Evolutionary conservation across 306 rosid genomes (phyloP).

Genomic region (Gillenia trifoliata): DNA sequence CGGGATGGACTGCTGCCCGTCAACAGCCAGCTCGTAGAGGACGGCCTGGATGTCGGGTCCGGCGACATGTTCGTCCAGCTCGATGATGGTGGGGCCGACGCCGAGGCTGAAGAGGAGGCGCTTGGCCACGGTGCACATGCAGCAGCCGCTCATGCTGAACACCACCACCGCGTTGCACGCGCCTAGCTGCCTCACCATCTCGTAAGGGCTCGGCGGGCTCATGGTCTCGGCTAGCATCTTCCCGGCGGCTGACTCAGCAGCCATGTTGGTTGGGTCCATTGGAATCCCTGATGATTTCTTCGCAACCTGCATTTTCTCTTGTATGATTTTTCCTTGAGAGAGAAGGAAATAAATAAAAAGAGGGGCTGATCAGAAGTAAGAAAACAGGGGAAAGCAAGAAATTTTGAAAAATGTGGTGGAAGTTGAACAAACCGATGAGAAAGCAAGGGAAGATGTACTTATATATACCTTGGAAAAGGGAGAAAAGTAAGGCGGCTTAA

Average conservation of each 20-base stretch:
- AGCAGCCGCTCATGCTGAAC: slow-evolving; percentile 66
- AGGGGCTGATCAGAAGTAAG: not conserved
- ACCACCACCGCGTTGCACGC: slow-evolving; percentile 68
- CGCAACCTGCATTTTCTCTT: slow-evolving; percentile 31
- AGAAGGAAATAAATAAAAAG: not conserved
- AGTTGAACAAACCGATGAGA: not conserved
- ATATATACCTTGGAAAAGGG: not conserved
- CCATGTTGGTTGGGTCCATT: slow-evolving; percentile 3
- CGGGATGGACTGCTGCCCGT: slow-evolving; percentile 36
- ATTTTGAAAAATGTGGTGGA: no score
- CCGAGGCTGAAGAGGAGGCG: slow-evolving; percentile 81
- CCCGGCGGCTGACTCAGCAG: not conserved
- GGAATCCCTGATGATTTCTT: slow-evolving; percentile 19
- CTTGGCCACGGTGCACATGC: slow-evolving; percentile 81
- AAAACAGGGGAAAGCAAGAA: no score
- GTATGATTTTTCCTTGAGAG: not conserved
- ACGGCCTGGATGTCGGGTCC: slow-evolving; percentile 44
- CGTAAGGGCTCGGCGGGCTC: slow-evolving; percentile 18
- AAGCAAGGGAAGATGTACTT: not conserved
- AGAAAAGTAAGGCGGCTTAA: not conserved
- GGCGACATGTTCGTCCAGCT: slow-evolving; percentile 53
- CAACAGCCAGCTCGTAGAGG: slow-evolving; percentile 32
- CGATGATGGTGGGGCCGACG: slow-evolving; percentile 67
- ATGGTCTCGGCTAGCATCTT: not conserved
- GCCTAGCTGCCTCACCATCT: slow-evolving; percentile 44